phyloP scores from a whole-genome alignment of 164 flowering plant genomes.

The Echeveria elegans region DNA sequence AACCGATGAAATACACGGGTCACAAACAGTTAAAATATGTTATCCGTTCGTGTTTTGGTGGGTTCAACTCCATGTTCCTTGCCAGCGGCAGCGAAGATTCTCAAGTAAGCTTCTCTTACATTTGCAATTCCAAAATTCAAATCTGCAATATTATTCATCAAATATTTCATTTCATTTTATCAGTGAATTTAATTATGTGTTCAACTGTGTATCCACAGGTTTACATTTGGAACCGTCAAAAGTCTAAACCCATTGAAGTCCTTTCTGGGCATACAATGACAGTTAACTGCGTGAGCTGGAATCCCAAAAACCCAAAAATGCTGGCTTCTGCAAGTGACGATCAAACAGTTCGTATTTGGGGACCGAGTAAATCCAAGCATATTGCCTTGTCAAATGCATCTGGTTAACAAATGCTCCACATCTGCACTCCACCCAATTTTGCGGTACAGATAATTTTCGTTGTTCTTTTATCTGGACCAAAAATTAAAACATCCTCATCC shows the following conservation, averaged over 20 bases:
- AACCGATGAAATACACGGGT: constrained; percentile 51
- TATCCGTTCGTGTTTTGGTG: constrained; percentile 92
- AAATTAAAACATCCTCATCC: neutral
- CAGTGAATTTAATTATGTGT: neutral
- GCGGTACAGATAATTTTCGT: neutral
- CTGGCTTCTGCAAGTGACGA: constrained; percentile 95
- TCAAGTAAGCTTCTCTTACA: constrained; percentile 46
- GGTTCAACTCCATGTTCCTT: constrained; percentile 47
- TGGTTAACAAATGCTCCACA: neutral
- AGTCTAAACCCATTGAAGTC: constrained; percentile 49
- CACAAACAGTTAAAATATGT: constrained; percentile 76
- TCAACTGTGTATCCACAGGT: constrained; percentile 32
- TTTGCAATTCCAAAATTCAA: too few relatives aligned
- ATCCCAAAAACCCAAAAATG: constrained; percentile 56
- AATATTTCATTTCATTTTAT: neutral
- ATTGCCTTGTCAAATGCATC: neutral
- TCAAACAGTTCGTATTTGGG: constrained; percentile 86
- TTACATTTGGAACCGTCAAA: constrained; percentile 70
- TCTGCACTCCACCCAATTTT: neutral
- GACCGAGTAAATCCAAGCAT: constrained; percentile 20
- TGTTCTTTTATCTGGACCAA: constrained; percentile 1
- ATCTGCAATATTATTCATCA: neutral
- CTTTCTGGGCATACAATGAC: constrained; percentile 67
- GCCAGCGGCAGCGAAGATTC: constrained; percentile 96
- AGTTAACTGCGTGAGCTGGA: constrained; percentile 95